These are phyloP conservation scores for Mycena pura DNA, from an alignment of 768 basidiomycete species.

Conservation along the genomic window DNA sequence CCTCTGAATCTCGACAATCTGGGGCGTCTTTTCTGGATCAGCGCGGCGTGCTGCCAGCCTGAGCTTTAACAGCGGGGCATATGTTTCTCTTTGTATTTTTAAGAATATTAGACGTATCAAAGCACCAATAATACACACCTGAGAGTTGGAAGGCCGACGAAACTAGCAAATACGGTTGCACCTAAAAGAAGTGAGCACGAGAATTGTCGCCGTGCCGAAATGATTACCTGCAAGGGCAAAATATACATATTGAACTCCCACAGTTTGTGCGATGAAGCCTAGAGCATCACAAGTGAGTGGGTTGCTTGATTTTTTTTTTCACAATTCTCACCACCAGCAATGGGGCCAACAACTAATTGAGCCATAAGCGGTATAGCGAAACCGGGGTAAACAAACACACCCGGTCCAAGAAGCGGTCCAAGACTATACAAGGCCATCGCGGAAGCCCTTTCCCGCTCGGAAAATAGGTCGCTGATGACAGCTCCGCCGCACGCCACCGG, in stretches of 20 bases:
- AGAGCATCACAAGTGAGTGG: not conserved
- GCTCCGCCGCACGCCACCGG: conserved; percentile 72
- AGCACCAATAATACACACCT: conserved; percentile 10
- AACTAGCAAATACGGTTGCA: conserved; percentile 49
- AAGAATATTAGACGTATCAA: too few species aligned
- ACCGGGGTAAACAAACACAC: not conserved
- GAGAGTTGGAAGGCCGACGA: conserved; percentile 66
- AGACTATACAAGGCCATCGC: conserved; percentile 76
- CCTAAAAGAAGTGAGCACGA: conserved; percentile 29
- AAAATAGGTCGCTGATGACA: conserved; percentile 70
- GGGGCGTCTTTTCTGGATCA: conserved; percentile 54
- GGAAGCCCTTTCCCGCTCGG: conserved; percentile 60
- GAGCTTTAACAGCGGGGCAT: conserved; percentile 70
- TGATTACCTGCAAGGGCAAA: conserved; percentile 50
- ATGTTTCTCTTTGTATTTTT: conserved; percentile 59
- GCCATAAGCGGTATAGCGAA: conserved; percentile 13
- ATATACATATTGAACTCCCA: conserved; percentile 70
- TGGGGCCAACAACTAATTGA: conserved; percentile 56
- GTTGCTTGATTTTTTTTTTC: not conserved
- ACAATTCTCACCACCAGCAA: conserved; percentile 52
- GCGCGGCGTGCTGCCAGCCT: conserved; percentile 44
- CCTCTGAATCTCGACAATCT: not conserved
- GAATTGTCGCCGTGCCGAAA: not conserved
- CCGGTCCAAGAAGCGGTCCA: conserved; percentile 65
- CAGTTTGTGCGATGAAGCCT: conserved; percentile 61